These are phyloP conservation scores for Cryomyces antarcticus DNA, from an alignment of 495 filamentous ascomycete species.

Conservation along the genomic window DNA sequence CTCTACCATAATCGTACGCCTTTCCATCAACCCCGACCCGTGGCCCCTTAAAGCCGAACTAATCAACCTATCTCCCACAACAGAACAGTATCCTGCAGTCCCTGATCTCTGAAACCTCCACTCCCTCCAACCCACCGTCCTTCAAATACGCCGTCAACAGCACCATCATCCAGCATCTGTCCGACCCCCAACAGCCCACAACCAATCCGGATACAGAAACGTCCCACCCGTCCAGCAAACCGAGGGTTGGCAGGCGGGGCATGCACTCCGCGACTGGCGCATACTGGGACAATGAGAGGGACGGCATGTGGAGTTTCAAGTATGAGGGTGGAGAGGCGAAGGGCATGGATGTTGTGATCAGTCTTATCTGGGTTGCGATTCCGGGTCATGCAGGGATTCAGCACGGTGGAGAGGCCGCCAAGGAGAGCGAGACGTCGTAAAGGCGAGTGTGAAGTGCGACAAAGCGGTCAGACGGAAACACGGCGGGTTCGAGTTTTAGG, in stretches of 20 bases:
- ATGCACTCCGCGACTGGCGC: conserved; percentile 93
- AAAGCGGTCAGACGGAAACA: too few species aligned
- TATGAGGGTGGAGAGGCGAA: conserved; percentile 64
- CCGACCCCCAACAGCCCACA: conserved; percentile 5
- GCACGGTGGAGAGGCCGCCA: too few species aligned
- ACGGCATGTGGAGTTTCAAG: conserved; percentile 97
- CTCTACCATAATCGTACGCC: conserved; percentile 65
- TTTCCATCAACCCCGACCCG: conserved; percentile 1
- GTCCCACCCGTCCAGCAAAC: neutral
- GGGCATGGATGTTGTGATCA: conserved; percentile 83
- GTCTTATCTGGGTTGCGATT: conserved; percentile 59
- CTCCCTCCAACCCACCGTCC: conserved; percentile 24
- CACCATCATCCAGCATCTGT: conserved; percentile 86
- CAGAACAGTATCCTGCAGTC: conserved; percentile 74
- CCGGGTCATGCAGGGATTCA: too few species aligned
- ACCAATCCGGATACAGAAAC: neutral
- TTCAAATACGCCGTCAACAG: conserved; percentile 93
- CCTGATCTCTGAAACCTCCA: conserved; percentile 55
- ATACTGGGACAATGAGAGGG: conserved; percentile 93
- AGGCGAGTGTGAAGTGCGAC: too few species aligned
- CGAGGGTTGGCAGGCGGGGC: conserved; percentile 58
- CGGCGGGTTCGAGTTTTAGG: too few species aligned
- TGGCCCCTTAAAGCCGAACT: neutral
- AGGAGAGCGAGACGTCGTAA: too few species aligned
- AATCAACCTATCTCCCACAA: too few species aligned